A percentile compares a stretch with the other conserved stretches of the same genome.
phyloP scores from a whole-genome alignment of 805 yeast genomes.

The Saccharomycopsis javanensis region DNA sequence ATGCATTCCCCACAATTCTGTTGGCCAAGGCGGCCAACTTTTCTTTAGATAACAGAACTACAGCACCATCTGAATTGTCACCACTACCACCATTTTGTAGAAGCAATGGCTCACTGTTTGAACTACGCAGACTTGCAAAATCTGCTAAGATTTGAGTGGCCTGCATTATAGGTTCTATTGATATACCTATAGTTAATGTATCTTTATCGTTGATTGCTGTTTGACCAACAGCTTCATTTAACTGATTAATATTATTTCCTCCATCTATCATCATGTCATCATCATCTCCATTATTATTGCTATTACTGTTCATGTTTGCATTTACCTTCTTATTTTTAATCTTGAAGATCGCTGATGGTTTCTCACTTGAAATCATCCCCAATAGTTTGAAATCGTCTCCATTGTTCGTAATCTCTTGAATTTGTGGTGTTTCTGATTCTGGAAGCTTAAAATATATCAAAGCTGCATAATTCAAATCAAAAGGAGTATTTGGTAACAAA shows the following conservation, averaged over 20 bases:
- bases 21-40: conserved; percentile 55
- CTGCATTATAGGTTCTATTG: conserved; percentile 66
- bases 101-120: neutral
- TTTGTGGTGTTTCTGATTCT: conserved; percentile 31
- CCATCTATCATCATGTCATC: conserved; percentile 29
- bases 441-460: conserved; percentile 83
- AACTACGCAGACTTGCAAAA: conserved; percentile 13
- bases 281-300: conserved; percentile 27
- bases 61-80: conserved; percentile 1
- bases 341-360: conserved; percentile 89
- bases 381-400: conserved; percentile 48
- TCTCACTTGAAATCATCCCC: conserved; percentile 51
- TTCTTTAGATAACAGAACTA: neutral
- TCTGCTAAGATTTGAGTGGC: conserved; percentile 51
- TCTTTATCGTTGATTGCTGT: conserved; percentile 23
- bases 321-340: conserved; percentile 38
- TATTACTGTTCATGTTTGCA: conserved; percentile 16
- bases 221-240: neutral
- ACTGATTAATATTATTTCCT: conserved; percentile 21
- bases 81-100: neutral
- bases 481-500: conserved; percentile 68
- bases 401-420: conserved; percentile 25
- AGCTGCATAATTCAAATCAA: conserved; percentile 68
- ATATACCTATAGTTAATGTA: conserved; percentile 61
- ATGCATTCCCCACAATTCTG: conserved; percentile 85